Percentiles rank a stretch among this genome's conserved stretches.
Evolutionary conservation across 2,329 filamentous ascomycete genomes (phyloP).

Genomic region (Salinomyces thailandicus): DNA sequence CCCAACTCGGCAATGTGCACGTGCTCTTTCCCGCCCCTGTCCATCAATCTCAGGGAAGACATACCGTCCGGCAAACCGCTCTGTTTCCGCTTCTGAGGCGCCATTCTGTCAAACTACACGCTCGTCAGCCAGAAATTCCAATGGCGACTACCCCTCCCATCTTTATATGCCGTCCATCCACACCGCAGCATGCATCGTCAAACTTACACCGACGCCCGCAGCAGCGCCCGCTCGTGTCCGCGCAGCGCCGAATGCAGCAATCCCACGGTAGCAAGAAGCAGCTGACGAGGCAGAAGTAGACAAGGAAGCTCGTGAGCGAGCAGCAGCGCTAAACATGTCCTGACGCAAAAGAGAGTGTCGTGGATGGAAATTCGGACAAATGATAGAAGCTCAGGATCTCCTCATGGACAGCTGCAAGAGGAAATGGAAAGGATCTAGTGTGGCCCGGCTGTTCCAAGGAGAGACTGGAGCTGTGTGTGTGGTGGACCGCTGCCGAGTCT

Average conservation of each 20-base stretch:
- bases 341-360: not conserved
- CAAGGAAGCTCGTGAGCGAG: conserved; percentile 14
- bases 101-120: conserved; percentile 16
- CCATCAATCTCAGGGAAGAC: conserved; percentile 7
- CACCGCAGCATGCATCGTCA: not conserved
- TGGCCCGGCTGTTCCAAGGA: too few species aligned
- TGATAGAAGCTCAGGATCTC: too few species aligned
- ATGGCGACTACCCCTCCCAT: not conserved
- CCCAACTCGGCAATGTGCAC: conserved; percentile 2
- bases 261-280: conserved; percentile 14
- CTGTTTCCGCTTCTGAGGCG: conserved; percentile 30
- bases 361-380: not conserved
- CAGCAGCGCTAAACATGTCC: conserved; percentile 19
- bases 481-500: too few species aligned
- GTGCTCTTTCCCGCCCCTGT: not conserved
- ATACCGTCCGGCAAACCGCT: conserved; percentile 38
- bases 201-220: conserved; percentile 10
- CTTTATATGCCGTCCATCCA: not conserved
- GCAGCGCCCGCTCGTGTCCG: conserved; percentile 7
- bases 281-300: conserved; percentile 10
- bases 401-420: too few species aligned
- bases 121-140: not conserved
- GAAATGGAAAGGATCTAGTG: too few species aligned
- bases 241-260: conserved; percentile 6
- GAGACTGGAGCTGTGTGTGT: too few species aligned